Percentiles rank a stretch among this genome's conserved stretches.
Conservation (phyloP, 1,284 basidiomycete genomes). For the Rhodotorula mucilaginosa region DNA sequence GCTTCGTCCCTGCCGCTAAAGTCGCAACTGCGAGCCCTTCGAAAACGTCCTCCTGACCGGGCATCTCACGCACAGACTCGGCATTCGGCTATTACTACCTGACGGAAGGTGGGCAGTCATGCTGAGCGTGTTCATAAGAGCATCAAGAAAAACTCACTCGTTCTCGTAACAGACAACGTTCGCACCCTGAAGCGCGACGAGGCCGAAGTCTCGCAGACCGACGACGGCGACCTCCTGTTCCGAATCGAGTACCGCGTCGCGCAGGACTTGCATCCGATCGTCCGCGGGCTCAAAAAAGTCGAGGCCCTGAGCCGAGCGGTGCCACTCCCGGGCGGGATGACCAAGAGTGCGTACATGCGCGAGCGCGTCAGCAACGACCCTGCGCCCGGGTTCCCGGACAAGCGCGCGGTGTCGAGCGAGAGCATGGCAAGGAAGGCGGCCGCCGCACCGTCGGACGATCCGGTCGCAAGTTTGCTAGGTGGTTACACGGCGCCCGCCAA, state of each 20-base stretch:
- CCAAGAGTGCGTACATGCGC: constrained; percentile 31
- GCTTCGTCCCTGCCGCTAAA: not conserved
- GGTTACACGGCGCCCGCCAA: constrained; percentile 18
- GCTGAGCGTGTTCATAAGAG: not conserved
- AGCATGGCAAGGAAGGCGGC: not conserved
- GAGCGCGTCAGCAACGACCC: constrained; percentile 15
- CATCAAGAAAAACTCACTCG: not conserved
- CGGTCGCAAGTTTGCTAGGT: constrained; percentile 16
- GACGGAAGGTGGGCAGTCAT: constrained; percentile 11
- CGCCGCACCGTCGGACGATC: not conserved
- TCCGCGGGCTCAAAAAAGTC: constrained; percentile 6
- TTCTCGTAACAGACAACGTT: constrained; percentile 4
- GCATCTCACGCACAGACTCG: constrained; percentile 6
- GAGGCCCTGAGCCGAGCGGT: not conserved
- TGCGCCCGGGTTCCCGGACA: constrained; percentile 30
- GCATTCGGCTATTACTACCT: constrained; percentile 34
- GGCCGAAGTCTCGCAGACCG: constrained; percentile 28
- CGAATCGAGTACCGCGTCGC: constrained; percentile 38
- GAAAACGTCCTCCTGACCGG: too few species aligned
- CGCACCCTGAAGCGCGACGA: constrained; percentile 10
- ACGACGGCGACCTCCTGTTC: constrained; percentile 16
- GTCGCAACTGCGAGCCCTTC: not conserved
- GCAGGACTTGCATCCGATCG: constrained; percentile 35
- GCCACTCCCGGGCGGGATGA: constrained; percentile 16
- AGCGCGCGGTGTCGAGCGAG: too few species aligned